These are phyloP conservation scores for Daldinia decipiens DNA, from an alignment of 495 filamentous ascomycete genomes.

Conservation along the genomic window DNA sequence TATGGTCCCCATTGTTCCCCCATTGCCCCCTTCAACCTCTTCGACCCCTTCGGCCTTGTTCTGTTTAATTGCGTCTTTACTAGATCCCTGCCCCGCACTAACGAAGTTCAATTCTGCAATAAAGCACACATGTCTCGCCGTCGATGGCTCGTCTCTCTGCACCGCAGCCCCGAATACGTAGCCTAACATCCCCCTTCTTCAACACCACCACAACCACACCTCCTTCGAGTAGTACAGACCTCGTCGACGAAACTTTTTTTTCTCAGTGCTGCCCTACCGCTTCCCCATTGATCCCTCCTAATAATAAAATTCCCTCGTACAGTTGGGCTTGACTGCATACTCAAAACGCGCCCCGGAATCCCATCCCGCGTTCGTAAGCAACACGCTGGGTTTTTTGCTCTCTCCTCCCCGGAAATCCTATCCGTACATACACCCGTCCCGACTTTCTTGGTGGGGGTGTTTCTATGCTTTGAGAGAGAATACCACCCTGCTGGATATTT, in stretches of 20 bases:
- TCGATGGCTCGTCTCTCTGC: slow-evolving; percentile 60
- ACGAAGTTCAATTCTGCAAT: slow-evolving; percentile 63
- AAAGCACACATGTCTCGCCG: slow-evolving; percentile 71
- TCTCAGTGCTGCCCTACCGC: slow-evolving; percentile 52
- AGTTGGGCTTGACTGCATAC: slow-evolving; percentile 67
- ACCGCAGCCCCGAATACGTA: slow-evolving; percentile 62
- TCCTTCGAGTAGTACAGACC: slow-evolving; percentile 57
- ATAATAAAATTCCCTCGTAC: slow-evolving; percentile 48
- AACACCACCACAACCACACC: slow-evolving; percentile 53
- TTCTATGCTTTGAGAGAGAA: slow-evolving; percentile 42
- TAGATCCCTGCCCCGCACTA: slow-evolving; percentile 61
- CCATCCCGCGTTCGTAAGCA: slow-evolving; percentile 45
- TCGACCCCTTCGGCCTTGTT: slow-evolving; percentile 54
- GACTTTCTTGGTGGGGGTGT: slow-evolving; percentile 45
- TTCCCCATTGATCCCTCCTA: slow-evolving; percentile 48
- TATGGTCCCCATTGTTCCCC: slow-evolving; percentile 10
- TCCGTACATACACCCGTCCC: slow-evolving; percentile 45
- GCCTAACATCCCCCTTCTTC: slow-evolving; percentile 58
- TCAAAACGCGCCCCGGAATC: slow-evolving; percentile 53
- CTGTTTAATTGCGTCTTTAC: slow-evolving; percentile 58
- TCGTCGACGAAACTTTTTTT: slow-evolving; percentile 48
- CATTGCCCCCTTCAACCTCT: slow-evolving; percentile 38
- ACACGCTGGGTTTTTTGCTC: slow-evolving; percentile 15
- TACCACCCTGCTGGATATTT: slow-evolving; percentile 42
- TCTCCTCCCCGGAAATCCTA: slow-evolving; percentile 29